Conservation (phyloP, 805 yeast species). For the Cyberlindnera mrakii region DNA sequence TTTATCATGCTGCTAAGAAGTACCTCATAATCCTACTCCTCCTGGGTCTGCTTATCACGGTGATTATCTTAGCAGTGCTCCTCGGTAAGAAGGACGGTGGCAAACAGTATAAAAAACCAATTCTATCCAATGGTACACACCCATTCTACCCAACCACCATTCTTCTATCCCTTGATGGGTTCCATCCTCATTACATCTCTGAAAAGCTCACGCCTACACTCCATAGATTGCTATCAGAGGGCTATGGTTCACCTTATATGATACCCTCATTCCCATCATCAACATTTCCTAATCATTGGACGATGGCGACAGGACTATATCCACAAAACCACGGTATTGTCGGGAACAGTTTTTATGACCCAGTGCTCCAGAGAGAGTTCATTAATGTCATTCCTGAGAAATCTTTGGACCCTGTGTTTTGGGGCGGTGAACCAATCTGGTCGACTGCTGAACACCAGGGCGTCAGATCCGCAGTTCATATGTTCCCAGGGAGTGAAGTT, state of each 20-base stretch:
- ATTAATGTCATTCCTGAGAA: conserved; percentile 50
- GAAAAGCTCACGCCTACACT: conserved; percentile 62
- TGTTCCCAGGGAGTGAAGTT: conserved; percentile 96
- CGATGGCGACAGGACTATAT: conserved; percentile 77
- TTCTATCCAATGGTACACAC: conserved; percentile 20
- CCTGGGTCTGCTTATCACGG: conserved; percentile 6
- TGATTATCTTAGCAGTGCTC: conserved; percentile 15
- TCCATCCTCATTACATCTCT: conserved; percentile 83
- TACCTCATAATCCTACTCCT: conserved; percentile 6
- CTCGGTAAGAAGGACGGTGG: conserved; percentile 8
- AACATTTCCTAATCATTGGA: conserved; percentile 91
- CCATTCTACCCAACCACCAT: conserved; percentile 63
- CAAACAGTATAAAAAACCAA: conserved; percentile 1
- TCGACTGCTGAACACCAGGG: conserved; percentile 60
- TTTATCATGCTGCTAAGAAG: conserved; percentile 2
- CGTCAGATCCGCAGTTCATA: conserved; percentile 69
- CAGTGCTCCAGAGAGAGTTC: conserved; percentile 47
- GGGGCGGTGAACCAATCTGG: conserved; percentile 95
- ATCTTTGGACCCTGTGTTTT: conserved; percentile 54
- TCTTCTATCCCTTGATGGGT: conserved; percentile 77
- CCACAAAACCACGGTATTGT: conserved; percentile 86
- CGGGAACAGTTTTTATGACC: conserved; percentile 75
- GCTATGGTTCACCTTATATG: conserved; percentile 75
- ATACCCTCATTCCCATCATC: conserved; percentile 82
- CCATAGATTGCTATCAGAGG: conserved; percentile 46